Evolutionary conservation across 495 filamentous ascomycete genomes (phyloP), one percentile per base, ranked within the genome.

Genomic region (Tuber indicum): DNA sequence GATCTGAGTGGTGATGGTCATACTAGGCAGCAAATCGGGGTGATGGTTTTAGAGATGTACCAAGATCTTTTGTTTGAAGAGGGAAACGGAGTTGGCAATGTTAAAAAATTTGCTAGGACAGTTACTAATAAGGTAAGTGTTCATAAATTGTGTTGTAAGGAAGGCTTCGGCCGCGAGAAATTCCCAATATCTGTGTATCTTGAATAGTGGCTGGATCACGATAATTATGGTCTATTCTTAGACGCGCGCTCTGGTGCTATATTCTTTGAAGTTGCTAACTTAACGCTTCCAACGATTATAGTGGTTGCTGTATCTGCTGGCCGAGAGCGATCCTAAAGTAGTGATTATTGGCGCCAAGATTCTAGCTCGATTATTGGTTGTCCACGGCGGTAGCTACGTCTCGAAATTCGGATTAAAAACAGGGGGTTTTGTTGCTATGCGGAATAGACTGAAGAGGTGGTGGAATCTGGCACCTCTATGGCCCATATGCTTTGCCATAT

Each of bases 301-400:
- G 93, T 98, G 96, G 96, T 89, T 98, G 75, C 87, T 99, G 36
- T 96, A 97, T 85, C 90, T 99, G 43, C 89, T 98, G 71, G 93
- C 92, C 43, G 94, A 97, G 81, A 89, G 92, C 78, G 92, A 97
- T 75, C 89, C 92, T 4, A 91, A 93, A 82, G 90, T 97, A 69
- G 91, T 98, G 14, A 87, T 94, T 32, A 87, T 92, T 44, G 92
- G 91, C n/a, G 87, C 89, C 71, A 96, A 93, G 79, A 96, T 99
- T 72, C 86, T 98, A 21, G 90, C 93, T 71, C 92, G 94, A n/a
- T 87, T 98, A 16, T 86, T 99, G 23, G 89, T 96, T 70, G 87
- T 90, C 19, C 92, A 96, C 81, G 95, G 96, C 17, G 84, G 89
- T 41, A 86, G 86, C 66, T 98, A 97, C 84, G 91, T 91, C 70